Base-by-base conservation (phyloP, 371 early-diverging fungal species). In the Blakeslea trispora region DNA sequence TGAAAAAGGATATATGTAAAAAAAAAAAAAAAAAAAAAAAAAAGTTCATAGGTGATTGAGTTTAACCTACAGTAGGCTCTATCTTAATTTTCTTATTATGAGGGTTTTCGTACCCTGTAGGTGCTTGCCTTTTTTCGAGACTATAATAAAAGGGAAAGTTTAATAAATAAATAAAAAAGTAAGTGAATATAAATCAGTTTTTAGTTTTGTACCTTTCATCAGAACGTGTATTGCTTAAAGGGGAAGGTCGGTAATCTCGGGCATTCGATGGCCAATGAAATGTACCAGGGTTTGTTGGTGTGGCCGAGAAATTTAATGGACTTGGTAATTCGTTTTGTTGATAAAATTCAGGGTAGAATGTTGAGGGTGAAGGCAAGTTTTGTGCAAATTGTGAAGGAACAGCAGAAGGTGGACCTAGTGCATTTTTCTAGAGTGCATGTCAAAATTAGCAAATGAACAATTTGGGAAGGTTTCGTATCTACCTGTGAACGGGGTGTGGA, bases 301-400 rank as follows among this genome's bases (percentile, higher is more conserved):
- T 87, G 9, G 79, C 72, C 14, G 83, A 81, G 53, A 86, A 86
- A 51, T 84, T 79, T 53, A 87, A 66, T 13, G 87, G 86, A 56
- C 85, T 86, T 15, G 79, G 84, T 45, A 79, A 63, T 50, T 84
- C 87, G 61, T 67, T 77, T 52, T 77, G 83, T 52, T 84, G 85
- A 67, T 89, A 91, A 46, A 91, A 85, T 49, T 87, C 84, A 7
- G 89, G 86, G 60, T 89, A 90, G 63, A 90, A 90, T 2, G 87
- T 81, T 3, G 86, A 85, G 3, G 91, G 91, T 11, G 89, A 89
- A 11, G 89, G 90, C 24, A 90, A 68, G 57, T 85, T 89, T 62
- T 89, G 90, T 31, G 87, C 87, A 59, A 88, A 89, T 61, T 90
- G 84, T 11, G 84, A 84, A 3, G 84, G 84, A 13, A 84, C 57